Evolutionary conservation across 148 eudicot species (phyloP).

Genomic region (Nepenthes mirabilis): DNA sequence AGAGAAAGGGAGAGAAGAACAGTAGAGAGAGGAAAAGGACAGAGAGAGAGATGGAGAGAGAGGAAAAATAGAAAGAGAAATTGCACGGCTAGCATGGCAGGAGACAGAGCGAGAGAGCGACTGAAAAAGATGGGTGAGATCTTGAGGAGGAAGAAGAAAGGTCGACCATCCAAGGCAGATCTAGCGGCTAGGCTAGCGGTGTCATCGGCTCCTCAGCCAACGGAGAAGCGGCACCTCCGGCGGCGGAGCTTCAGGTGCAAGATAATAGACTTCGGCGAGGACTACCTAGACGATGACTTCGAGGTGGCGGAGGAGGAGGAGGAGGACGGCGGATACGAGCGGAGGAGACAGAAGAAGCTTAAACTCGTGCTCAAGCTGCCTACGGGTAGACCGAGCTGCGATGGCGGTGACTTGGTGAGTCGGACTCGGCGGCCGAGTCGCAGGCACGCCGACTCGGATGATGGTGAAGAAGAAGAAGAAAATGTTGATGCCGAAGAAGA

Average conservation of each 20-base stretch:
- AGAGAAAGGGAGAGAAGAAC: too few relatives aligned
- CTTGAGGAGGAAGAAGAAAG: slow-evolving; percentile 77
- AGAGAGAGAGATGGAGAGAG: too few relatives aligned
- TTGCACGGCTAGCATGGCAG: too few relatives aligned
- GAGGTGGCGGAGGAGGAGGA: slow-evolving; percentile 2
- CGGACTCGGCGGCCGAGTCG: slow-evolving; percentile 5
- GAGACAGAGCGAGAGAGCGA: slow-evolving; percentile 6
- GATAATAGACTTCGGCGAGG: slow-evolving; percentile 6
- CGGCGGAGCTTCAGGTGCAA: slow-evolving; percentile 4
- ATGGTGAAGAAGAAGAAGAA: slow-evolving; percentile 1
- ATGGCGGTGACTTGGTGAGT: background rate
- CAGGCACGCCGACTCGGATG: slow-evolving; percentile 5
- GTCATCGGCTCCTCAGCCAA: slow-evolving; percentile 2
- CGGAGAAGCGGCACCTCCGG: slow-evolving; percentile 6
- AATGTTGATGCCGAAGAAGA: slow-evolving; percentile 2
- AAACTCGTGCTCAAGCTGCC: slow-evolving; percentile 12
- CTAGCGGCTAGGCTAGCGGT: slow-evolving; percentile 32
- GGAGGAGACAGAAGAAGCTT: slow-evolving; percentile 15
- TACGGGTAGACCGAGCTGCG: slow-evolving; percentile 3
- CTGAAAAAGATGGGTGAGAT: slow-evolving; percentile 49
- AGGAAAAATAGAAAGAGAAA: too few relatives aligned
- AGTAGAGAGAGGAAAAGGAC: too few relatives aligned
- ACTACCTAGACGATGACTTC: background rate
- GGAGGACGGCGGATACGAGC: slow-evolving; percentile 6
- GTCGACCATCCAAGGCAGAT: slow-evolving; percentile 69